These are phyloP conservation scores for Eimeria brunetti DNA, from an alignment of 169 alveolate genomes.

Conservation along the genomic window DNA sequence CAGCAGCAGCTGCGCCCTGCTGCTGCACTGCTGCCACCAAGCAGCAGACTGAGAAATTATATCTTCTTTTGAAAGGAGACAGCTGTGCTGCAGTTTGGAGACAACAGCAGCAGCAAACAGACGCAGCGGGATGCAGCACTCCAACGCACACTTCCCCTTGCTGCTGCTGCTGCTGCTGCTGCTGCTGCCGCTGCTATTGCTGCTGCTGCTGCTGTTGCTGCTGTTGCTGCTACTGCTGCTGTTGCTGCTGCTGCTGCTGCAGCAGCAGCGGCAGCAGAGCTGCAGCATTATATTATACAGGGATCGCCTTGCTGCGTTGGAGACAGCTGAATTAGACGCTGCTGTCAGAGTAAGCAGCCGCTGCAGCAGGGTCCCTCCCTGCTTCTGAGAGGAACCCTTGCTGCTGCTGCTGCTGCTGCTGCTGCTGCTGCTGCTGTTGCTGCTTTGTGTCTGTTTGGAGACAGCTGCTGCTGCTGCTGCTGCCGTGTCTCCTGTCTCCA, in stretches of 20 bases:
- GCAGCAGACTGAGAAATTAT: not conserved
- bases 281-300: not conserved
- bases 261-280: not conserved
- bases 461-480: not conserved
- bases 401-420: not conserved
- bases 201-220: not conserved
- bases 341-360: not conserved
- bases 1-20: slow-evolving; percentile 17
- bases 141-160: not conserved
- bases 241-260: slow-evolving; percentile 2
- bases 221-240: slow-evolving; percentile 1
- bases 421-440: not conserved
- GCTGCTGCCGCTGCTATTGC: not conserved
- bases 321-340: not conserved
- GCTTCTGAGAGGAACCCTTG: not conserved
- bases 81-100: not conserved
- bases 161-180: not conserved
- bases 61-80: too few species aligned
- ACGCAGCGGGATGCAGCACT: not conserved
- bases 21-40: slow-evolving; percentile 22
- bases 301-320: slow-evolving; percentile 11
- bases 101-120: not conserved
- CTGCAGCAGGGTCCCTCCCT: not conserved
- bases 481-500: not conserved
- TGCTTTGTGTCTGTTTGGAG: not conserved